phyloP scores from a whole-genome alignment of 768 basidiomycete species.

The Crassisporium funariophilum region DNA sequence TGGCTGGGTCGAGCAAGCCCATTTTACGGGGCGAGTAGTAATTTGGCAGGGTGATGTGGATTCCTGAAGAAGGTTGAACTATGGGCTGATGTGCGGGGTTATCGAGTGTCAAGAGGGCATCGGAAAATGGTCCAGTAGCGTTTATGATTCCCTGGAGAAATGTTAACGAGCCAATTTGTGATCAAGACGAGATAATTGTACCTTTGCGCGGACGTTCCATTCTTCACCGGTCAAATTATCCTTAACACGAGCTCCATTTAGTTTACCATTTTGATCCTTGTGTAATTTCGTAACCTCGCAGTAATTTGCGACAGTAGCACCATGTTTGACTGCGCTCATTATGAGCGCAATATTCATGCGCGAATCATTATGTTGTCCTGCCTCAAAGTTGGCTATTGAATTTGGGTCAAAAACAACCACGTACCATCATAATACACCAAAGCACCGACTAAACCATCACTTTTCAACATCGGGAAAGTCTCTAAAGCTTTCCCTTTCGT shows the following conservation, averaged over 20 bases:
- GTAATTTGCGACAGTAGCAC: constrained; percentile 88
- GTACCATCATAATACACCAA: constrained; percentile 96
- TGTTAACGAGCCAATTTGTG: not conserved
- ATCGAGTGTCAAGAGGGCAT: constrained; percentile 82
- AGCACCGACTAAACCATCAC: constrained; percentile 88
- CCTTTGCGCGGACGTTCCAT: constrained; percentile 83
- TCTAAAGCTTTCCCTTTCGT: constrained; percentile 91
- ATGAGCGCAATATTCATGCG: constrained; percentile 97
- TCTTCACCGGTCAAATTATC: constrained; percentile 84
- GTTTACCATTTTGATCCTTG: constrained; percentile 65
- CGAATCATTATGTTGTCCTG: constrained; percentile 97
- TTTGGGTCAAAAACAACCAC: constrained; percentile 38
- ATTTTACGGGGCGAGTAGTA: constrained; percentile 95
- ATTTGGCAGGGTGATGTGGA: constrained; percentile 95
- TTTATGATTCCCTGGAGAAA: constrained; percentile 80
- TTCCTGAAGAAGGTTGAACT: constrained; percentile 89
- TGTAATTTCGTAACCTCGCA: constrained; percentile 78
- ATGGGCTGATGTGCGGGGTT: constrained; percentile 78
- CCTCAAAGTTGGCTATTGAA: not conserved
- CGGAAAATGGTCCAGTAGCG: constrained; percentile 94
- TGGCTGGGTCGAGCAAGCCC: constrained; percentile 94
- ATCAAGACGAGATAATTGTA: constrained; percentile 22
- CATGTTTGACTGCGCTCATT: constrained; percentile 92
- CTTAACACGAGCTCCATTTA: constrained; percentile 73
- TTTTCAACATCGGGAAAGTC: constrained; percentile 95